Base-by-base conservation (phyloP, 805 yeast species). In the Saturnispora zaruensis region DNA sequence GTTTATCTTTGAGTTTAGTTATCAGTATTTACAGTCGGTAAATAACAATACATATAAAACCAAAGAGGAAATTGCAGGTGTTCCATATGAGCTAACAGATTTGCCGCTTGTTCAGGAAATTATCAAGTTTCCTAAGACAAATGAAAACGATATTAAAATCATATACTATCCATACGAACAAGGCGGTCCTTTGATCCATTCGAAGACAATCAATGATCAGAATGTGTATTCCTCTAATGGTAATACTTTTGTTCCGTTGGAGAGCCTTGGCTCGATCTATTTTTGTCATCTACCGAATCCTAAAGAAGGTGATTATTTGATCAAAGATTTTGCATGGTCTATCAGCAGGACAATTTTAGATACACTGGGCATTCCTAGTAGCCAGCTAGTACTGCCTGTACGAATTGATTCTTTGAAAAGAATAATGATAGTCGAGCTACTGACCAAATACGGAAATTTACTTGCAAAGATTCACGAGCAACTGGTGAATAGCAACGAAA, bases 221-320 rank as follows among this genome's bases (percentile, higher is more conserved):
- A 28, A 34, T 4, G 28, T 59, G 3, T 59, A 58, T 41, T 50
- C 61, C 1, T 25, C 45, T 6, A 18, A 40, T 5, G 63, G 57
- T 38, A 63, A 63, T 46, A 54, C 57, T 2, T 50, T 50, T 43
- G 26, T 58, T 9, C 38, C 42, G 18, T 54, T 65, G 9, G 50
- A 43, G 3, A 23, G 51, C 11, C 61, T 63, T 64, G 67, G 68
- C 2, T 47, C 55, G 0, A 44, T 64, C 7, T 65, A 64, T 46
- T 64, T 64, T 45, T 55, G 61, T 1, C 63, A 60, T 46, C 14
- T 48, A 7, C 51, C 49, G 25, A 26, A 40, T 18, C 13, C 36
- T 30, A n/a, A 21, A 2, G 14, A 16, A 14, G 26, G 25, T 9
- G 26, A 24, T 20, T 24, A 30, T 8, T 28, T 18, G 20, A 16